Evolutionary conservation across 2,329 filamentous ascomycete genomes (phyloP).

Genomic region (Emydomyces testavorans): DNA sequence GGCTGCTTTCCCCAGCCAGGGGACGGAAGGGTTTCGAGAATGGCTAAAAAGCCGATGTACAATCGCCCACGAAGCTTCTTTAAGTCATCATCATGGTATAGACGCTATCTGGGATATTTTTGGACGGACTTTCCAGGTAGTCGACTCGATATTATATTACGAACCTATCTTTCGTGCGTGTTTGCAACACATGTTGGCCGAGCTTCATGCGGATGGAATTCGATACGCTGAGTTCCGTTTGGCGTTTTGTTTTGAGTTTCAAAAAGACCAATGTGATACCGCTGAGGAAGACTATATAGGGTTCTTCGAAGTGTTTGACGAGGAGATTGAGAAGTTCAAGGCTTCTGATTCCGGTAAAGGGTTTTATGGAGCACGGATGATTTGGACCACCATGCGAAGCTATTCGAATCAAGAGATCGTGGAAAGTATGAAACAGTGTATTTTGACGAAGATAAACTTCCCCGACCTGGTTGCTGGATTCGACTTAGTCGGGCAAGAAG

Average conservation of each 20-base stretch:
- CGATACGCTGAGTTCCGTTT: slow-evolving; percentile 73
- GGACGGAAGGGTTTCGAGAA: slow-evolving; percentile 56
- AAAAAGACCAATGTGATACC: slow-evolving; percentile 47
- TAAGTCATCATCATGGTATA: slow-evolving; percentile 69
- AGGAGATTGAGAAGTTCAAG: slow-evolving; percentile 71
- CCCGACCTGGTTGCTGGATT: slow-evolving; percentile 45
- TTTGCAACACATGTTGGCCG: slow-evolving; percentile 58
- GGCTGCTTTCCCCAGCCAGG: slow-evolving; percentile 60
- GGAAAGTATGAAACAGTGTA: slow-evolving; percentile 77
- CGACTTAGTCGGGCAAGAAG: slow-evolving; percentile 82
- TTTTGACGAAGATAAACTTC: slow-evolving; percentile 57
- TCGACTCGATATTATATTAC: slow-evolving; percentile 71
- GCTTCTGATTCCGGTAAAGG: slow-evolving; percentile 54
- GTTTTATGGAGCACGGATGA: slow-evolving; percentile 76
- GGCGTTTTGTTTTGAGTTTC: slow-evolving; percentile 64
- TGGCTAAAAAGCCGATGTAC: slow-evolving; percentile 67
- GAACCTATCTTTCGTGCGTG: slow-evolving; percentile 78
- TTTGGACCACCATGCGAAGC: slow-evolving; percentile 66
- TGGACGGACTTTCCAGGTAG: slow-evolving; percentile 57
- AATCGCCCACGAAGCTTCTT: slow-evolving; percentile 60
- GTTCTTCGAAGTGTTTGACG: slow-evolving; percentile 61
- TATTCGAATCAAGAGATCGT: slow-evolving; percentile 55
- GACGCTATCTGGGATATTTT: slow-evolving; percentile 82
- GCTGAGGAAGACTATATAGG: slow-evolving; percentile 57
- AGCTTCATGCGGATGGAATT: slow-evolving; percentile 66